Percentiles rank a stretch among this genome's conserved stretches.
Evolutionary conservation across 305 asterid genomes (phyloP).

Genomic region (Solanum hybrid): DNA sequence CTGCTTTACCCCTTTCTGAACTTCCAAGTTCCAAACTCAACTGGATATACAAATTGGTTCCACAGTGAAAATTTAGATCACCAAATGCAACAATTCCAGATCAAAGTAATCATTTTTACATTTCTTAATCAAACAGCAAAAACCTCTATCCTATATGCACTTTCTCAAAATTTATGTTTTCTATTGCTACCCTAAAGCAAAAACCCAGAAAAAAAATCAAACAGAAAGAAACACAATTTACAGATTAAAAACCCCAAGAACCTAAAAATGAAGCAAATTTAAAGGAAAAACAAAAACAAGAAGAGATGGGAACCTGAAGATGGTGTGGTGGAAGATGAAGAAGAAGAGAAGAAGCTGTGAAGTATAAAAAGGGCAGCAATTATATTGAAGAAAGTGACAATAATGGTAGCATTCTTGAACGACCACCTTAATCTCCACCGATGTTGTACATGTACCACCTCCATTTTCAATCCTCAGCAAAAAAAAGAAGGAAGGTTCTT

Average conservation of each 20-base stretch:
- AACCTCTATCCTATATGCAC: not conserved
- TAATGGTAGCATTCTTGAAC: conserved; percentile 71
- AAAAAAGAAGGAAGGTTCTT: too few relatives aligned
- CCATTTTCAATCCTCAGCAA: conserved; percentile 28
- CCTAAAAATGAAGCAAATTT: not conserved
- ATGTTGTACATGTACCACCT: conserved; percentile 46
- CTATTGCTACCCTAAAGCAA: not conserved
- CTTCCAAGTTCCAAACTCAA: not conserved
- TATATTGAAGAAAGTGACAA: conserved; percentile 56
- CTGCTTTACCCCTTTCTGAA: not conserved
- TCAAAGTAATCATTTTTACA: not conserved
- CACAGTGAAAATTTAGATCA: not conserved
- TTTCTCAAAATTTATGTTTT: not conserved
- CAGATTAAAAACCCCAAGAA: not conserved
- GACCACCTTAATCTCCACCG: conserved; percentile 61
- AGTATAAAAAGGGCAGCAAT: conserved; percentile 54
- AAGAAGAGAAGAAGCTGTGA: conserved; percentile 39
- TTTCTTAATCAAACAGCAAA: not conserved
- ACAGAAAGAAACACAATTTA: not conserved
- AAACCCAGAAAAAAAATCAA: not conserved
- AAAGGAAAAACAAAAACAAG: not conserved
- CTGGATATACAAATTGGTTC: too few relatives aligned
- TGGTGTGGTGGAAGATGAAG: conserved; percentile 32
- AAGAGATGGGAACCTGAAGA: conserved; percentile 17
- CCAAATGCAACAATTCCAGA: not conserved